These are phyloP conservation scores for Neolentinus lepideus DNA, from an alignment of 1,284 basidiomycete genomes.

Conservation along the genomic window DNA sequence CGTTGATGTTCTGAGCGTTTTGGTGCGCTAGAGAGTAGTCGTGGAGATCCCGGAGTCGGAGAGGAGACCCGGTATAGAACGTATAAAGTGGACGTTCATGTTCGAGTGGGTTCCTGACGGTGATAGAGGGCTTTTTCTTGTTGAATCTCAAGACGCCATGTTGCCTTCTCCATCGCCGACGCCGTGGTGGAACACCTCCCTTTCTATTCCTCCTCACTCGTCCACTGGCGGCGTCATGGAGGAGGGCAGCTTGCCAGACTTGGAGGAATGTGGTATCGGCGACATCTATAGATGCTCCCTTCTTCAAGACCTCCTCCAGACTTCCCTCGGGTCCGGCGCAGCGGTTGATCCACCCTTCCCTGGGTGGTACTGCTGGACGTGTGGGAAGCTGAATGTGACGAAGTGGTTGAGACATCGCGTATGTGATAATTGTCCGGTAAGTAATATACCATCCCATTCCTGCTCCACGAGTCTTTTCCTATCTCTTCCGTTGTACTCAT, in stretches of 20 bases:
- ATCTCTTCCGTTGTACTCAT: neutral
- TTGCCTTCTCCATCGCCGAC: neutral
- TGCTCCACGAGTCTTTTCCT: neutral
- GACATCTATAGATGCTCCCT: neutral
- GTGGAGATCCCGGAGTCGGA: neutral
- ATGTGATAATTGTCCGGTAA: neutral
- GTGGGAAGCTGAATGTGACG: neutral
- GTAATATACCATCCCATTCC: neutral
- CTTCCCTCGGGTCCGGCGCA: neutral
- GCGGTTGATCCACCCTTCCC: neutral
- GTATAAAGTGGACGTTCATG: neutral
- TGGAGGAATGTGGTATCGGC: neutral
- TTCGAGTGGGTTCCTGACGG: neutral
- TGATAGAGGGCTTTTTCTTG: neutral
- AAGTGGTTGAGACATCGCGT: neutral
- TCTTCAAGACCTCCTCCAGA: neutral
- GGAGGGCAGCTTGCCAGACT: neutral
- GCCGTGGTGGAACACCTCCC: neutral
- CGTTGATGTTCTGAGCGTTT: neutral
- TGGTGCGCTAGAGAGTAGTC: neutral
- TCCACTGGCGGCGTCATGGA: neutral
- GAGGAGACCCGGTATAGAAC: too few relatives aligned
- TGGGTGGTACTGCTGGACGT: neutral
- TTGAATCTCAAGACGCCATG: neutral
- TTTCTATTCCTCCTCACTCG: neutral